These are phyloP conservation scores for Xylariales sp. DNA, from an alignment of 2,329 filamentous ascomycete species.

Conservation along the genomic window DNA sequence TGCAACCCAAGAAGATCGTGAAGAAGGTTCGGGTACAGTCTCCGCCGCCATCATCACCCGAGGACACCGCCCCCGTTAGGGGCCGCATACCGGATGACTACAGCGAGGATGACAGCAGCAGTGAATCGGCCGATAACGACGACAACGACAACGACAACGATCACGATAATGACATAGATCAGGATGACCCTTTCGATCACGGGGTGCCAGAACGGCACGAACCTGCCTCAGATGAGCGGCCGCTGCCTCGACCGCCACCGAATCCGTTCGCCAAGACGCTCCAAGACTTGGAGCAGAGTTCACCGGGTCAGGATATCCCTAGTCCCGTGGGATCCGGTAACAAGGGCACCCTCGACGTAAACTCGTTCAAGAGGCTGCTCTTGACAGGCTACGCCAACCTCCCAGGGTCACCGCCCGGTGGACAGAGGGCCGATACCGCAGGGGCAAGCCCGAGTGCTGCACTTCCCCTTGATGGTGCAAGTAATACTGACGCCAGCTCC, in stretches of 20 bases:
- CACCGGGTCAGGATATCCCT: constrained; percentile 22
- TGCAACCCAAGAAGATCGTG: constrained; percentile 43
- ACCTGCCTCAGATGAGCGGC: constrained; percentile 8
- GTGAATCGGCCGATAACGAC: constrained; percentile 10
- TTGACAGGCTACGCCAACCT: constrained; percentile 63
- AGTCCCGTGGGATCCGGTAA: constrained; percentile 26
- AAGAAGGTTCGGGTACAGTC: constrained; percentile 67
- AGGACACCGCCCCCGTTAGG: constrained; percentile 36
- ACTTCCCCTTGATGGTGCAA: constrained; percentile 36
- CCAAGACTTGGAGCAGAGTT: constrained; percentile 41
- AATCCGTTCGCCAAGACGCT: constrained; percentile 56
- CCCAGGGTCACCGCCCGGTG: constrained; percentile 11
- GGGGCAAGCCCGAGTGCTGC: constrained; percentile 14
- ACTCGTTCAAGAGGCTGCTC: constrained; percentile 71
- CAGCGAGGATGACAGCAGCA: constrained; percentile 22
- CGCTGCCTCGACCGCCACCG: constrained; percentile 28
- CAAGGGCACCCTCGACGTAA: constrained; percentile 62
- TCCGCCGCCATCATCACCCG: constrained; percentile 56
- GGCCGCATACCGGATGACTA: constrained; percentile 13
- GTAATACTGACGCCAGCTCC: constrained; percentile 55
- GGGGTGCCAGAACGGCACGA: constrained; percentile 5
- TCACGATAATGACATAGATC: constrained; percentile 20
- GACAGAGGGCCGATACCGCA: background rate
- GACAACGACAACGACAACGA: constrained; percentile 22
- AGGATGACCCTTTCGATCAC: constrained; percentile 15